Evolutionary conservation across 192 early-diverging fungal genomes (phyloP).

Genomic region (Coemansia asiatica): DNA sequence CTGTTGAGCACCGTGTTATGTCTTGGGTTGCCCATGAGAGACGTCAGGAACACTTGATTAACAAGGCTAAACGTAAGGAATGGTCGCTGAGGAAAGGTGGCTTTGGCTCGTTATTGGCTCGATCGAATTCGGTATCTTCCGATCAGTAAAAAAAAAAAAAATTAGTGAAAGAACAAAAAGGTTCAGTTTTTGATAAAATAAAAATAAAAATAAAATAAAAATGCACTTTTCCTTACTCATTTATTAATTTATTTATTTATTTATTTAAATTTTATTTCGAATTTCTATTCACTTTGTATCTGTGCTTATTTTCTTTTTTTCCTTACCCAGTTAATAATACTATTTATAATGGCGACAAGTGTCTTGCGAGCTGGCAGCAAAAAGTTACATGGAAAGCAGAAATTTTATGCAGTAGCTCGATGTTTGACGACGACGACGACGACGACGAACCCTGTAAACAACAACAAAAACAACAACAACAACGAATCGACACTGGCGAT

Average conservation of each 20-base stretch:
- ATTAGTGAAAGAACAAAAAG: too few relatives aligned
- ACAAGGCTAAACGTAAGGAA: constrained; percentile 3
- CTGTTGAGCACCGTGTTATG: constrained; percentile 35
- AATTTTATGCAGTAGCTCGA: too few relatives aligned
- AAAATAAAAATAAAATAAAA: too few relatives aligned
- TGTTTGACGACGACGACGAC: too few relatives aligned
- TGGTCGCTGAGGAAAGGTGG: constrained; percentile 15
- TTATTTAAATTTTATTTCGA: not conserved
- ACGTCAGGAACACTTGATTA: constrained; percentile 13
- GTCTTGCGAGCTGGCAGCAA: too few relatives aligned
- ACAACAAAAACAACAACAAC: not conserved
- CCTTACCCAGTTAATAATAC: too few relatives aligned
- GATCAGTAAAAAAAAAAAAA: not conserved
- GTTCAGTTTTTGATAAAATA: not conserved
- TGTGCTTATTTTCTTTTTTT: not conserved
- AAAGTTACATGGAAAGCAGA: too few relatives aligned
- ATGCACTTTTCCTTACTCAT: not conserved
- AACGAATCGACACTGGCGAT: constrained; percentile 63
- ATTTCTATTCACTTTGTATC: not conserved
- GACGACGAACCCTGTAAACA: too few relatives aligned
- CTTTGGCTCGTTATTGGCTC: not conserved
- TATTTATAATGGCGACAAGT: too few relatives aligned
- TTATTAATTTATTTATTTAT: constrained; percentile 3
- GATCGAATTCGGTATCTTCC: not conserved
- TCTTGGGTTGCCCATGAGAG: constrained; percentile 41